Percentiles rank a stretch among this genome's conserved stretches.
These are phyloP conservation scores for Mucor plumbeus DNA, from an alignment of 371 early-diverging fungal species.

Conservation along the genomic window DNA sequence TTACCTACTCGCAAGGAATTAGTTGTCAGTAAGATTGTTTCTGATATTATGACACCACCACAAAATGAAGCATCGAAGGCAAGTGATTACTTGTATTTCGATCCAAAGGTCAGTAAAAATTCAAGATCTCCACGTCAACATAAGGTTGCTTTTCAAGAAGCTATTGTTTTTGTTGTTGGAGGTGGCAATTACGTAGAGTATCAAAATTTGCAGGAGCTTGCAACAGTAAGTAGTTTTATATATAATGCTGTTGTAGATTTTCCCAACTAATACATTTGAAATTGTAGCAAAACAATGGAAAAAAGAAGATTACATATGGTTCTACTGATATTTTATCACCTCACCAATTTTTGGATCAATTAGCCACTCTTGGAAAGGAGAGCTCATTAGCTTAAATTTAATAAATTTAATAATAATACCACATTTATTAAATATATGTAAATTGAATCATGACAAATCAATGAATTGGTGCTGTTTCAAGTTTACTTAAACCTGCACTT, in stretches of 20 bases:
- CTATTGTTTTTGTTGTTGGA: constrained; percentile 96
- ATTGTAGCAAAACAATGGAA: constrained; percentile 60
- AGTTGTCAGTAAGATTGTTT: constrained; percentile 84
- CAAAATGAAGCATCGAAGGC: constrained; percentile 61
- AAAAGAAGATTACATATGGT: constrained; percentile 93
- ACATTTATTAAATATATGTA: neutral
- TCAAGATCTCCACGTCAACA: constrained; percentile 52
- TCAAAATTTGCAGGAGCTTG: constrained; percentile 90
- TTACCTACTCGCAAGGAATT: constrained; percentile 89
- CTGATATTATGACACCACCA: constrained; percentile 80
- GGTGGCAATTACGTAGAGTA: constrained; percentile 97
- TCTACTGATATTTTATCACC: constrained; percentile 94
- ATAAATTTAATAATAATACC: neutral
- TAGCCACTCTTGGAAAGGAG: constrained; percentile 67
- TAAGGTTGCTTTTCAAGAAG: constrained; percentile 79
- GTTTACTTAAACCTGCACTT: constrained; percentile 32
- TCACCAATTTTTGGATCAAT: constrained; percentile 83
- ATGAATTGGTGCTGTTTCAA: constrained; percentile 43
- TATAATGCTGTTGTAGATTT: neutral
- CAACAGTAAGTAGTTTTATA: constrained; percentile 54
- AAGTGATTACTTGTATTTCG: constrained; percentile 88
- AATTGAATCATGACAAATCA: neutral
- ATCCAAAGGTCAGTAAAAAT: constrained; percentile 77
- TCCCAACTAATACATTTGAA: neutral
- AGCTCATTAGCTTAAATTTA: constrained; percentile 22